Evolutionary conservation across 2,329 filamentous ascomycete genomes (phyloP).

Genomic region (Botrytis galanthina): DNA sequence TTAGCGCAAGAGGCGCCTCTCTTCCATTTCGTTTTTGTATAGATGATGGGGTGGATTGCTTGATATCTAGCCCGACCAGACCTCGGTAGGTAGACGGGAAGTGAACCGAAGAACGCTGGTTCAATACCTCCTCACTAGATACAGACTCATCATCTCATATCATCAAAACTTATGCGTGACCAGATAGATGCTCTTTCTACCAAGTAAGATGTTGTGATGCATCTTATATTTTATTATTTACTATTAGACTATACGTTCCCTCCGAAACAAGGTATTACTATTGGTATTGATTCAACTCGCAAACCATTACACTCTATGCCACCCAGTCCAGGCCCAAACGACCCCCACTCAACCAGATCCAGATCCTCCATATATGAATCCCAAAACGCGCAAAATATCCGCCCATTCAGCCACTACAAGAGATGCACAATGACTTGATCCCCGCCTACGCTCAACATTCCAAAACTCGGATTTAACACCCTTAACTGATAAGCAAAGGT

Average conservation of each 20-base stretch:
- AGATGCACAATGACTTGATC: background rate
- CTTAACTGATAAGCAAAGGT: background rate
- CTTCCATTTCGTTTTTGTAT: background rate
- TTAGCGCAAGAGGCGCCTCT: no score
- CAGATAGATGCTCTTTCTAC: background rate
- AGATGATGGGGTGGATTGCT: background rate
- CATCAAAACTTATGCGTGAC: background rate
- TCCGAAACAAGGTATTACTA: background rate
- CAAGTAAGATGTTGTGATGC: background rate
- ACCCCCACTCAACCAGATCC: background rate
- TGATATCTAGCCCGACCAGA: background rate
- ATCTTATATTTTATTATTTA: background rate
- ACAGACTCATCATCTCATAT: background rate
- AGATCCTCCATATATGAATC: slow-evolving; percentile 6
- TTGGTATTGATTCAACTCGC: background rate
- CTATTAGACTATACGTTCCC: background rate
- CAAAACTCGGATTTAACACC: background rate
- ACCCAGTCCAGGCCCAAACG: background rate
- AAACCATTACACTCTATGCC: background rate
- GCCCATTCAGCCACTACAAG: background rate
- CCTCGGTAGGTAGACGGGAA: background rate
- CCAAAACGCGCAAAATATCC: background rate
- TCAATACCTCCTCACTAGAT: background rate
- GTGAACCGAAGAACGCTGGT: background rate
- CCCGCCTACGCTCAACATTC: background rate